Evolutionary conservation across 164 flowering plant genomes (phyloP).

Genomic region (Stephania japonica): DNA sequence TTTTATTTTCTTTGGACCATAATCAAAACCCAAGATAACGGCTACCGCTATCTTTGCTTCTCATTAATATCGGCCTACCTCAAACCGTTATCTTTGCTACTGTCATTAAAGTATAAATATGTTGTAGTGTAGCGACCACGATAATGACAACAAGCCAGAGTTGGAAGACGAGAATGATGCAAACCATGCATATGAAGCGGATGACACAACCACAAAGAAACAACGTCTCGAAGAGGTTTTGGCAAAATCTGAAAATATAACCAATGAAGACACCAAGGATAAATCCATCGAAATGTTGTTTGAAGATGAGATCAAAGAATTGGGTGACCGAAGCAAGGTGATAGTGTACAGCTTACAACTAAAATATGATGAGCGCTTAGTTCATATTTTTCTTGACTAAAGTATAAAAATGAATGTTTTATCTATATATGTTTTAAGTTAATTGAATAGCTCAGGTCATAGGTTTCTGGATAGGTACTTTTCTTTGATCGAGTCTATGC

Average conservation of each 20-base stretch:
- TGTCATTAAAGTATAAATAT: no score
- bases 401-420: not conserved
- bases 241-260: constrained; percentile 19
- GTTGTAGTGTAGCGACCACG: constrained; percentile 43
- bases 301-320: constrained; percentile 78
- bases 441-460: not conserved
- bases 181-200: constrained; percentile 25
- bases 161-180: constrained; percentile 18
- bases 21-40: no score
- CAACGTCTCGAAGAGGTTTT: constrained; percentile 24
- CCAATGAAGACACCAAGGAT: constrained; percentile 28
- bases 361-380: not conserved
- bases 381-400: not conserved
- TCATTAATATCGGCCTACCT: no score
- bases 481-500: not conserved
- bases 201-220: constrained; percentile 47
- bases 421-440: not conserved
- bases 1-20: no score
- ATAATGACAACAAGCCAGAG: constrained; percentile 35
- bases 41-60: no score
- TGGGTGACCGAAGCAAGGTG: constrained; percentile 82
- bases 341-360: constrained; percentile 1
- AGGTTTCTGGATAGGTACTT: not conserved
- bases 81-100: no score
- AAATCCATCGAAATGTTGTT: constrained; percentile 71